A percentile compares a stretch with the other conserved stretches of the same genome.
Conservation (phyloP, 768 basidiomycete species). For the Paxillus ammoniavirescens region DNA sequence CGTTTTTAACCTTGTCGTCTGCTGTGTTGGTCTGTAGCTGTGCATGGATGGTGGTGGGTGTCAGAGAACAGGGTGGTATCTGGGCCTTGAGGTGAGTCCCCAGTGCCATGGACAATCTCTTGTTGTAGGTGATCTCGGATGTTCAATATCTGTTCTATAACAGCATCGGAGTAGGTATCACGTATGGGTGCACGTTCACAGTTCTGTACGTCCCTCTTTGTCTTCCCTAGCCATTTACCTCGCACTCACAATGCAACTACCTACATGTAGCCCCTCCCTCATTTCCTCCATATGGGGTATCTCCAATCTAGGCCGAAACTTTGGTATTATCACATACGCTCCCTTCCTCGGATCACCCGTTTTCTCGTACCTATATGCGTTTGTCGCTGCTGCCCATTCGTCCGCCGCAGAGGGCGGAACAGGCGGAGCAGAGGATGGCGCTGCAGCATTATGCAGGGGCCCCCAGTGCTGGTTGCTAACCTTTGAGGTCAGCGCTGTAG, state of each 20-base stretch:
- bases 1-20: conserved; percentile 54
- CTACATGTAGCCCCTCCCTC: conserved; percentile 58
- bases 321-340: conserved; percentile 70
- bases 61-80: conserved; percentile 49
- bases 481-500: conserved; percentile 50
- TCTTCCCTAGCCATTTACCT: neutral
- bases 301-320: conserved; percentile 72
- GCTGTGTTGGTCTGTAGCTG: conserved; percentile 50
- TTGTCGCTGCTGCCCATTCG: conserved; percentile 54
- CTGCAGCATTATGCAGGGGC: conserved; percentile 49
- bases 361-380: conserved; percentile 81
- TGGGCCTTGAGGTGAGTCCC: conserved; percentile 66
- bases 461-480: conserved; percentile 64
- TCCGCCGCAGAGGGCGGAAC: conserved; percentile 24
- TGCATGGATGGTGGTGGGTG: conserved; percentile 50
- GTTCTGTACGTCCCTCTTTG: conserved; percentile 51
- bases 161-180: conserved; percentile 64
- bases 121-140: neutral
- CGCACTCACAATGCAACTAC: conserved; percentile 1
- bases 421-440: conserved; percentile 1
- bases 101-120: neutral
- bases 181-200: conserved; percentile 72
- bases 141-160: neutral
- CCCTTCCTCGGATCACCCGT: conserved; percentile 72
- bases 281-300: conserved; percentile 72